phyloP scores from a whole-genome alignment of 75 land plant genomes.

The Cupressus sempervirens region DNA sequence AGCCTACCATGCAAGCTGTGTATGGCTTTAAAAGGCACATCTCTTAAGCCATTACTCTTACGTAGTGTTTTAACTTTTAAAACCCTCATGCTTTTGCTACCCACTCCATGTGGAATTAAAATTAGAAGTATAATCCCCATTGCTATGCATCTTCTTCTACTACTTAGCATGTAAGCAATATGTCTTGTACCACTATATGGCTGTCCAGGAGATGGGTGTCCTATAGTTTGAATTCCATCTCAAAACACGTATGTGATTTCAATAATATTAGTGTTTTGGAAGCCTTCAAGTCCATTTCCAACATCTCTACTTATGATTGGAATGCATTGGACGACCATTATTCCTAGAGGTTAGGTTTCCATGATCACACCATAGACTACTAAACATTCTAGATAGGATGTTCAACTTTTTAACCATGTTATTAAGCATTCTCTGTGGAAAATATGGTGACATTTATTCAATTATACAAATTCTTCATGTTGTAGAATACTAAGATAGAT shows the following conservation, averaged over 20 bases:
- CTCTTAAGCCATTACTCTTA: too few relatives aligned
- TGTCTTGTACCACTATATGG: too few relatives aligned
- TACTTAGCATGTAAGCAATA: too few relatives aligned
- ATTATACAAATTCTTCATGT: conserved; percentile 12
- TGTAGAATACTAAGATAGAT: conserved; percentile 18
- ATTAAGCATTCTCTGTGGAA: conserved; percentile 25
- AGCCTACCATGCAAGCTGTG: too few relatives aligned
- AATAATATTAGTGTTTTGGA: conserved; percentile 21
- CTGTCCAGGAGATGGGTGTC: too few relatives aligned
- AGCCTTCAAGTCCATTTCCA: conserved; percentile 20
- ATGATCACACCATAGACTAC: conserved; percentile 23
- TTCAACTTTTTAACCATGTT: conserved; percentile 22
- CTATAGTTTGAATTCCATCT: conserved; percentile 31
- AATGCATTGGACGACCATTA: conserved; percentile 19
- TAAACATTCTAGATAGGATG: conserved; percentile 24
- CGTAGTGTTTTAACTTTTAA: too few relatives aligned
- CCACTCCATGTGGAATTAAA: too few relatives aligned
- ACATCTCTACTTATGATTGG: conserved; percentile 5
- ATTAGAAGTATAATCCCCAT: too few relatives aligned
- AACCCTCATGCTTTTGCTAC: too few relatives aligned
- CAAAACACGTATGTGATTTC: conserved; percentile 26
- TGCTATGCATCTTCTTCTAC: too few relatives aligned
- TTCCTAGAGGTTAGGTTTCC: conserved; percentile 29
- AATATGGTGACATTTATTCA: conserved; percentile 24
- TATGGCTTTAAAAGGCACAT: too few relatives aligned